phyloP scores from a whole-genome alignment of 2,329 filamentous ascomycete species.

The Sporothrix sp. region DNA sequence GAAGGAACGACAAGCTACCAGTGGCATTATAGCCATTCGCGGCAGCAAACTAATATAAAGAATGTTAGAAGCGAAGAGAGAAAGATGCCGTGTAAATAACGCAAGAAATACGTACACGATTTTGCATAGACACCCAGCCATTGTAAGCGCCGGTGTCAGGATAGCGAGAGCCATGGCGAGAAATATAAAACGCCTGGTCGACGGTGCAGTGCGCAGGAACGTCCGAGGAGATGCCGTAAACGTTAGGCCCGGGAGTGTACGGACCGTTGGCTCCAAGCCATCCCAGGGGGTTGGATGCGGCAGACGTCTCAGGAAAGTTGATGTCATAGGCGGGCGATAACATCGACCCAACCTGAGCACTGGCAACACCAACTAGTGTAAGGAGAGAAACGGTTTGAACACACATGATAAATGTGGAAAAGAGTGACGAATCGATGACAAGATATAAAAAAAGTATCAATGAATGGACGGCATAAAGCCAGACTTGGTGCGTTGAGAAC shows the following conservation, averaged over 20 bases:
- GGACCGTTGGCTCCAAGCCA: constrained; percentile 45
- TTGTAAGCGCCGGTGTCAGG: constrained; percentile 51
- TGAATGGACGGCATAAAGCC: neutral
- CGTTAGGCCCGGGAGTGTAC: constrained; percentile 45
- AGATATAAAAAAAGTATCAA: neutral
- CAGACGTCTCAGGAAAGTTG: constrained; percentile 18
- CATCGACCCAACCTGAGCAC: constrained; percentile 16
- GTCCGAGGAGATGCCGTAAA: constrained; percentile 43
- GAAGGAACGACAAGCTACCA: constrained; percentile 46
- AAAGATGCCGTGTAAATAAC: neutral
- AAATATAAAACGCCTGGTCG: constrained; percentile 50
- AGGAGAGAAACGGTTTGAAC: constrained; percentile 8
- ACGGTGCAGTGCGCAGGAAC: constrained; percentile 48
- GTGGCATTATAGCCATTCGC: constrained; percentile 40
- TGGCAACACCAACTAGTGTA: constrained; percentile 14
- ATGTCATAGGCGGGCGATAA: constrained; percentile 23
- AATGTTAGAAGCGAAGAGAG: neutral
- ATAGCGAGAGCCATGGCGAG: constrained; percentile 53
- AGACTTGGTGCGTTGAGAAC: neutral
- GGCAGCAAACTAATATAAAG: constrained; percentile 42
- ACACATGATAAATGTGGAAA: neutral
- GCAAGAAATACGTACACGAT: constrained; percentile 27
- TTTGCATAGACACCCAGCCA: constrained; percentile 42
- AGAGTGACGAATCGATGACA: neutral
- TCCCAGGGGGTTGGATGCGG: constrained; percentile 29